Base-by-base conservation (phyloP, 2,329 filamentous ascomycete species). In the Domatiomyces catenatus region DNA sequence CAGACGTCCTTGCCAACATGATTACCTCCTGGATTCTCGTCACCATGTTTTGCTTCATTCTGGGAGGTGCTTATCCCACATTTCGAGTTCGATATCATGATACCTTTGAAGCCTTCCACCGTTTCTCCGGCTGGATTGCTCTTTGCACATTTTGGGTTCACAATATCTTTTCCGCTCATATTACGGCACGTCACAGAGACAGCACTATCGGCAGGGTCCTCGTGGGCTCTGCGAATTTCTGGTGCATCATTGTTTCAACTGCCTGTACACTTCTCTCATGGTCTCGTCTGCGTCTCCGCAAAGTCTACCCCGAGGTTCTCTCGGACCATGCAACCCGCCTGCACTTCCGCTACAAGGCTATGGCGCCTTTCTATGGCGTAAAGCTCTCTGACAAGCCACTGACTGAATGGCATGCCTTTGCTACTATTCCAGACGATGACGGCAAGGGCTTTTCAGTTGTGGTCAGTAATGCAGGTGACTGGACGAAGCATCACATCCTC, bases 391-490 rank as follows among this genome's bases (percentile, higher is more conserved):
- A 75, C 49, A 71, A 72, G 6, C 83, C 83, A 0, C 69, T 86
- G 42, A 66, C 74, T 7, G 84, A 89, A 65, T 86, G 82, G 73
- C 84, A 88, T 66, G 77, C 80, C 0, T 88, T 88, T 61, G 84
- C 84, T 44, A 81, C 81, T 1, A 84, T 88, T 53, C 79, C 83
- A 1, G 74, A 78, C 52, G 71, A 75, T 1, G 62, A 70, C 51
- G 66, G 71, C 42, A 69, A 69, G 48, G 80, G 76, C 15, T 86
- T 82, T 66, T 85, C 81, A 0, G 70, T 84, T 26, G 68, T 87
- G 28, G 73, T 87, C 24, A 85, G 82, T 49, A 82, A 81, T 56
- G 83, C 82, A 2, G 84, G 84, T 20, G 83, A 88, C 66, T 88
- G 84, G 83, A 88, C 84, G 0, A 69, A 69, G 20, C 68, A 71